Percentiles rank a stretch among this genome's conserved stretches.
Evolutionary conservation across 305 asterid species (phyloP).

Genomic region (Fraxinus nigra): DNA sequence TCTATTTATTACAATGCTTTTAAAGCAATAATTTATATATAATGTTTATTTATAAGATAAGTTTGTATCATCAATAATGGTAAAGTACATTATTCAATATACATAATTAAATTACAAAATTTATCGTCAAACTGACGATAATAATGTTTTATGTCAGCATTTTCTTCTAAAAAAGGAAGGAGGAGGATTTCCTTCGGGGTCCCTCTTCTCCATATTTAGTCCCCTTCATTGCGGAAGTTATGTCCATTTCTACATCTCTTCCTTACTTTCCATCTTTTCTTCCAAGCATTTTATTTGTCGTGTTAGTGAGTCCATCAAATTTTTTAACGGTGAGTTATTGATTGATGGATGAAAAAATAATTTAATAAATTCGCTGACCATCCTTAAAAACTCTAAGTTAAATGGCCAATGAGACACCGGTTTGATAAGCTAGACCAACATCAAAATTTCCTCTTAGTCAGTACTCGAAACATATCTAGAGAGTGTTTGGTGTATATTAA

Average conservation of each 20-base stretch:
- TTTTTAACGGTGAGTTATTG: not conserved
- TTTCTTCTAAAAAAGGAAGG: not conserved
- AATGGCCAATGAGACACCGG: not conserved
- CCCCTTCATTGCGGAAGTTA: too few species aligned
- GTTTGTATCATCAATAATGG: too few species aligned
- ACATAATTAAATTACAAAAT: too few species aligned
- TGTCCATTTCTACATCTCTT: not conserved
- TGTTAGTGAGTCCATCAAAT: not conserved
- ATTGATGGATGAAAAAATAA: too few species aligned
- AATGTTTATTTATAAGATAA: too few species aligned
- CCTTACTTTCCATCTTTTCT: not conserved
- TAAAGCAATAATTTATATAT: too few species aligned
- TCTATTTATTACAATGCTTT: too few species aligned
- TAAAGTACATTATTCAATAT: too few species aligned
- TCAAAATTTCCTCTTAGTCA: not conserved
- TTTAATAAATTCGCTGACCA: not conserved
- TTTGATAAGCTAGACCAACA: not conserved
- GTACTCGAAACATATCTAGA: not conserved
- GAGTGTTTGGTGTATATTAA: too few species aligned
- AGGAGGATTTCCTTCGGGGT: not conserved
- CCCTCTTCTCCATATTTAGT: not conserved
- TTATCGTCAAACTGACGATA: not conserved
- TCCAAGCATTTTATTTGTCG: not conserved
- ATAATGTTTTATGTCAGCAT: not conserved
- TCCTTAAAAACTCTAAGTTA: not conserved